These are phyloP conservation scores for Aphanomyces astaci DNA, from an alignment of 352 stramenopile genomes.

Conservation along the genomic window DNA sequence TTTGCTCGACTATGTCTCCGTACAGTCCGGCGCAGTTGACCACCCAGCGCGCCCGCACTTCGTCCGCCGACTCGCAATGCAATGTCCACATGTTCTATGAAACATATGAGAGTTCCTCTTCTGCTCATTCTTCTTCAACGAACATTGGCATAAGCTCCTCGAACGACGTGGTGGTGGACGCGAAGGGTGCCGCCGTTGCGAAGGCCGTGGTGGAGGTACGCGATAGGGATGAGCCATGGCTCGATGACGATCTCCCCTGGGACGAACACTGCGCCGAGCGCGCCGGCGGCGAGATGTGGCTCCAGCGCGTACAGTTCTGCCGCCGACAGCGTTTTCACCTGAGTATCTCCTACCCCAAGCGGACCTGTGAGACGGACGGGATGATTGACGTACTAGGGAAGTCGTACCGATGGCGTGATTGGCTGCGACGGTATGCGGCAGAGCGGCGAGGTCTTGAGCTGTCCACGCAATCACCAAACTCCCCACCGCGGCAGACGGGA, in stretches of 20 bases:
- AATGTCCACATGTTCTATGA: not conserved
- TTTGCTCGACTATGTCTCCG: conserved; percentile 35
- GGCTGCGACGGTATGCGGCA: conserved; percentile 6
- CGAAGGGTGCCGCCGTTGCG: conserved; percentile 37
- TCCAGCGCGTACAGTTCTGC: conserved; percentile 33
- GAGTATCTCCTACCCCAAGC: too few relatives aligned
- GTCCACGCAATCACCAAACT: conserved; percentile 20
- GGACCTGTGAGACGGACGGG: conserved; percentile 27
- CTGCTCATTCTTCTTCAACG: too few relatives aligned
- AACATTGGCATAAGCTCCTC: not conserved
- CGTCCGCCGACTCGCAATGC: conserved; percentile 21
- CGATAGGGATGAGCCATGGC: conserved; percentile 51
- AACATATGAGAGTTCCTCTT: too few relatives aligned
- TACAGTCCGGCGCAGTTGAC: conserved; percentile 46
- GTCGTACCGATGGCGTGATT: conserved; percentile 16
- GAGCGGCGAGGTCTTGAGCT: not conserved
- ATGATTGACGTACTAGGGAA: not conserved
- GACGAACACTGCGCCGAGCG: conserved; percentile 41
- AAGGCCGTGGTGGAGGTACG: conserved; percentile 35
- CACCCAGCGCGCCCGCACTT: conserved; percentile 30
- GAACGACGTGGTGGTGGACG: conserved; percentile 24
- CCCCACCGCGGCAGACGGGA: conserved; percentile 5
- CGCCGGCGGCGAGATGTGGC: conserved; percentile 30
- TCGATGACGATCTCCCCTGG: conserved; percentile 56
- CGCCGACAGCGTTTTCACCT: conserved; percentile 28